A percentile compares a stretch with the other conserved stretches of the same genome.
Evolutionary conservation across 805 yeast genomes (phyloP).

Genomic region (Pichia occidentalis): DNA sequence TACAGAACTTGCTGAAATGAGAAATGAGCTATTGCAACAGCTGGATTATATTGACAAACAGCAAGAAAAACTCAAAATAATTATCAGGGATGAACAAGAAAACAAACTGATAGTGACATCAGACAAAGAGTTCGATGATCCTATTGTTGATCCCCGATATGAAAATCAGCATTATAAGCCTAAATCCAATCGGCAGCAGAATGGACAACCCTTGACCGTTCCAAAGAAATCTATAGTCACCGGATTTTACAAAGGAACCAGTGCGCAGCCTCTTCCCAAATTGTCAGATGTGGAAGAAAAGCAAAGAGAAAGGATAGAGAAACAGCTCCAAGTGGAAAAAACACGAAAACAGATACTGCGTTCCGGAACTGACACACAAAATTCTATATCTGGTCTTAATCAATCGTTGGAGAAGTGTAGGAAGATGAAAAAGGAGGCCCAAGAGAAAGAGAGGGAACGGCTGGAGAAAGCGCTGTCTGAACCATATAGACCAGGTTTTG

Average conservation of each 20-base stretch:
- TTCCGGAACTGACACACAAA: not conserved
- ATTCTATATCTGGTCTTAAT: not conserved
- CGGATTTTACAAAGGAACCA: slow-evolving; percentile 7
- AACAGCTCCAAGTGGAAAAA: not conserved
- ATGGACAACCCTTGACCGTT: not conserved
- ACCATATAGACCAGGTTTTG: slow-evolving; percentile 3
- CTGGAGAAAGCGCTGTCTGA: not conserved
- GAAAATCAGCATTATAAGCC: not conserved
- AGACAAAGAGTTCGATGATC: slow-evolving; percentile 11
- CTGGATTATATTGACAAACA: slow-evolving; percentile 2
- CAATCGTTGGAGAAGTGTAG: not conserved
- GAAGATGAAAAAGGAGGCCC: not conserved
- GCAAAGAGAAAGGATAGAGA: slow-evolving; percentile 1
- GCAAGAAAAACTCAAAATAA: not conserved
- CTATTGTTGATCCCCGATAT: slow-evolving; percentile 7
- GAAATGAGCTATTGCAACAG: not conserved
- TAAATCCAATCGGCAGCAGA: not conserved
- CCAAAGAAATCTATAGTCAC: not conserved
- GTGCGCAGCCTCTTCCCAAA: not conserved
- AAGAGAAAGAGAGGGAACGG: not conserved
- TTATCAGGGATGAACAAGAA: slow-evolving; percentile 1
- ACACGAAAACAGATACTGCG: not conserved
- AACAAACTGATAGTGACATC: slow-evolving; percentile 5
- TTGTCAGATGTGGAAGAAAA: not conserved
- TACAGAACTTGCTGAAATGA: not conserved